A percentile compares a stretch with the other conserved stretches of the same genome.
These are phyloP conservation scores for Solanum commersonii DNA, from an alignment of 257 asterid species.

Conservation along the genomic window DNA sequence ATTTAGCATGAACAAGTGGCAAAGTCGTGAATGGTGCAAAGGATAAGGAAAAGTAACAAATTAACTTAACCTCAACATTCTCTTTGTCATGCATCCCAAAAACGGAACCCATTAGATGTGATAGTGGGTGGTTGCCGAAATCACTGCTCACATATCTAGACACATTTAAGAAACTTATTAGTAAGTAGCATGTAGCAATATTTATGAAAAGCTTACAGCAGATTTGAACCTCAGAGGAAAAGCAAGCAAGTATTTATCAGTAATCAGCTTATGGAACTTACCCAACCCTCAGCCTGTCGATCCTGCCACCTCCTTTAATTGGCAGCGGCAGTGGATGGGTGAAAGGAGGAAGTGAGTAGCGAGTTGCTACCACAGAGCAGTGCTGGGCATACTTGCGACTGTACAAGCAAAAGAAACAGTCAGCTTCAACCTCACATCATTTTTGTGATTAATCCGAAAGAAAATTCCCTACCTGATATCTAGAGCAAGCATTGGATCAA, in stretches of 20 bases:
- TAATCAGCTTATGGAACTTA: conserved; percentile 17
- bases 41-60: not conserved
- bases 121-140: conserved; percentile 96
- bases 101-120: conserved; percentile 98
- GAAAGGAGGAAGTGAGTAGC: conserved; percentile 80
- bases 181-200: not conserved
- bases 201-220: not conserved
- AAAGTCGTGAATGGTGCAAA: not conserved
- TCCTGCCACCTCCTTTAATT: conserved; percentile 52
- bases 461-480: conserved; percentile 64
- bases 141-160: conserved; percentile 96
- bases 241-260: not conserved
- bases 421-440: not conserved
- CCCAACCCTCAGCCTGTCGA: conserved; percentile 81
- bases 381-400: conserved; percentile 95
- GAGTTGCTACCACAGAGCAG: conserved; percentile 90
- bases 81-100: conserved; percentile 89
- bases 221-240: not conserved
- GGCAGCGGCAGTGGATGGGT: conserved; percentile 76
- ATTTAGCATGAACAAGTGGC: not conserved
- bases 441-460: not conserved
- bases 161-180: not conserved
- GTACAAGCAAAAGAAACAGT: conserved; percentile 6
- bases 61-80: conserved; percentile 69
- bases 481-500: conserved; percentile 87